phyloP scores from a whole-genome alignment of 257 asterid species.

The Handroanthus guayacan region DNA sequence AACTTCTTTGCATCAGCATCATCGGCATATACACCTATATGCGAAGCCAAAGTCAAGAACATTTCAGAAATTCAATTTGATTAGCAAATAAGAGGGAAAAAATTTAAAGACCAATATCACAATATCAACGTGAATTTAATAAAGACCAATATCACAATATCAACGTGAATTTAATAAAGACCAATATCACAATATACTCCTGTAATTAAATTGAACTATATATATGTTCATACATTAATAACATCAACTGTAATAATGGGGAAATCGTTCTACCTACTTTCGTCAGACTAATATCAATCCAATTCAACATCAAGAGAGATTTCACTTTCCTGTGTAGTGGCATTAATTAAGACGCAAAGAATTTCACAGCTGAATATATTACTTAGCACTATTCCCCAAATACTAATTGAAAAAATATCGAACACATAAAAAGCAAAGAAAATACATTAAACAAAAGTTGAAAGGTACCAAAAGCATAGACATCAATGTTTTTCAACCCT shows the following conservation, averaged over 20 bases:
- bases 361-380: neutral
- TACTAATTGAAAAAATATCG: neutral
- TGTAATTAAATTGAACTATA: neutral
- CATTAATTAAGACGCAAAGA: neutral
- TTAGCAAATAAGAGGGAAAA: neutral
- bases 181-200: neutral
- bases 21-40: conserved; percentile 85
- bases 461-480: conserved; percentile 83
- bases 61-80: neutral
- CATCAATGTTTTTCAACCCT: conserved; percentile 90
- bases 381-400: neutral
- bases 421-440: neutral
- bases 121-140: neutral
- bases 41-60: conserved; percentile 27
- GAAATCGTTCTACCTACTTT: neutral
- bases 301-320: neutral
- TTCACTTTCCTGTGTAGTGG: too few relatives aligned
- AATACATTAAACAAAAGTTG: neutral
- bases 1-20: conserved; percentile 59
- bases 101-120: neutral
- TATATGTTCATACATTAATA: neutral
- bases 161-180: neutral
- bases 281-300: neutral
- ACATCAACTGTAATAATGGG: neutral
- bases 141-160: neutral